phyloP scores from a whole-genome alignment of 164 flowering plant species.

The Magnolia officinalis region DNA sequence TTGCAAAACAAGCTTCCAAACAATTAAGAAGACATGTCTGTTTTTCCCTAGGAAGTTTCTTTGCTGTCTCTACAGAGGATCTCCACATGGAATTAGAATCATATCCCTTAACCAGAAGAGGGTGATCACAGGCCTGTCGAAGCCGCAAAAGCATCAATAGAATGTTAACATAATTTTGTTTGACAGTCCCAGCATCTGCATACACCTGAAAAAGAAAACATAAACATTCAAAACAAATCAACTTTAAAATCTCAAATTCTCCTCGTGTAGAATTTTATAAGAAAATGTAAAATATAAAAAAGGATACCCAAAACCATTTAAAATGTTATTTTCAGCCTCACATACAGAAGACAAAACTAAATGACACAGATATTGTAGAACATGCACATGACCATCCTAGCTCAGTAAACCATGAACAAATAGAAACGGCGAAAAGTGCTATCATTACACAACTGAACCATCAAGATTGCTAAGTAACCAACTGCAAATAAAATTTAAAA shows the following conservation, averaged over 20 bases:
- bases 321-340: background rate
- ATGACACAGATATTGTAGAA: too few species aligned
- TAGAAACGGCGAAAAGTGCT: background rate
- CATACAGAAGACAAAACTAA: too few species aligned
- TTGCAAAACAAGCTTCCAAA: conserved; percentile 58
- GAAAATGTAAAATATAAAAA: background rate
- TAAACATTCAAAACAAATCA: background rate
- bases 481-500: background rate
- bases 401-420: too few species aligned
- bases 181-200: conserved; percentile 94
- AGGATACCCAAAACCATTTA: too few species aligned
- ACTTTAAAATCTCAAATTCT: background rate
- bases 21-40: conserved; percentile 39
- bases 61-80: conserved; percentile 58
- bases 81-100: conserved; percentile 49
- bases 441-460: background rate
- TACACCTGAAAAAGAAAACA: conserved; percentile 50
- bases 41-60: conserved; percentile 55
- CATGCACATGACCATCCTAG: too few species aligned
- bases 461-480: too few species aligned
- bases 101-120: conserved; percentile 71
- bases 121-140: conserved; percentile 98
- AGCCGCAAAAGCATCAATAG: conserved; percentile 91
- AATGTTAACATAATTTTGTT: conserved; percentile 90
- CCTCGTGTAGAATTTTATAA: too few species aligned